Base-by-base conservation (phyloP, 2,329 filamentous ascomycete species). In the Ceratocystis ficicola region DNA sequence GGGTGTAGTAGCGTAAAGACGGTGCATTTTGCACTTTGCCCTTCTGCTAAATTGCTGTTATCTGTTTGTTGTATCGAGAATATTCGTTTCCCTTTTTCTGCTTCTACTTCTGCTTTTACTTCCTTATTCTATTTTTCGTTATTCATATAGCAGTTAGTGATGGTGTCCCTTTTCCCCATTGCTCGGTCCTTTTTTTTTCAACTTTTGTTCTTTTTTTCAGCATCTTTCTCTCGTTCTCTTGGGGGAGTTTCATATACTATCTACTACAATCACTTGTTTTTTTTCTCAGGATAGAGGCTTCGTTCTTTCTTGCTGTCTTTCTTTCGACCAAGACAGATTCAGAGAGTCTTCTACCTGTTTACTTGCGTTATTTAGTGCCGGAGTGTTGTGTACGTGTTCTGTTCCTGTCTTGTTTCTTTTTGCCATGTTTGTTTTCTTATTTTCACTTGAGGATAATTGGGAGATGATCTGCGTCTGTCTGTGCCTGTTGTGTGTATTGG, bases 21-120 rank as follows among this genome's bases (percentile, higher is more conserved):
- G 48, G 5, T 5, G 30, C 30, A 28, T 65, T 22, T 28, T 67
- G 25, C 32, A n/a, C 10, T 22, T 28, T 67, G 25, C 32, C 28
- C 10, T 57, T 44, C 2, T 66, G 28, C 52, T 63, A 15, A 62
- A 48, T 44, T 59, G 32, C 64, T 25, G 20, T 20, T 44, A 44
- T 65, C 44, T 61, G 55, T 62, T 46, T 61, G 30, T 64, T 65
- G 48, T 62, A 66, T 61, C 64, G 60, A 66, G 62, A 68, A 67
- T 60, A 48, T 59, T 59, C 48, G 22, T 22, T 22, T 41, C 12
- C 17, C n/a, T 41, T n/a, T 32, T 64, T 63, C 20, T 61, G 63
- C 59, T 55, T 59, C 46, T 57, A 46, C 44, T 63, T 65, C 36
- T 57, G 46, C 44, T 63, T 65, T 28, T 12, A 44, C 30, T 30